phyloP scores from a whole-genome alignment of 2,329 filamentous ascomycete species.

The Ophiocordyceps polyrhachis-furcata region DNA sequence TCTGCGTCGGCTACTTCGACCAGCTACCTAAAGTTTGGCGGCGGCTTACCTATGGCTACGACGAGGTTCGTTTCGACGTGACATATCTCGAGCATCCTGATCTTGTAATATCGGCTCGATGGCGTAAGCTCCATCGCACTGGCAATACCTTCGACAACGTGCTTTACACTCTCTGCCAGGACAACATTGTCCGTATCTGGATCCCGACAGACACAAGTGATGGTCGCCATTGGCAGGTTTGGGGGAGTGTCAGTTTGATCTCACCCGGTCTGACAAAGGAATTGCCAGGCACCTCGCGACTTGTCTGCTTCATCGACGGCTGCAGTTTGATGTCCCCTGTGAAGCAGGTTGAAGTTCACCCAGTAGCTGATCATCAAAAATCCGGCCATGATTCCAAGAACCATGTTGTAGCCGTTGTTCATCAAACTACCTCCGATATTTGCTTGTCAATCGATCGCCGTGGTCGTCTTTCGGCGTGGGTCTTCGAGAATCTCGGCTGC shows the following conservation, averaged over 20 bases:
- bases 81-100: slow-evolving; percentile 75
- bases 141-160: slow-evolving; percentile 73
- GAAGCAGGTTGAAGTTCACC: slow-evolving; percentile 49
- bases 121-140: slow-evolving; percentile 60
- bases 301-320: slow-evolving; percentile 65
- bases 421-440: slow-evolving; percentile 70
- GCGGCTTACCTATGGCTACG: slow-evolving; percentile 62
- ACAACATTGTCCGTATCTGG: slow-evolving; percentile 71
- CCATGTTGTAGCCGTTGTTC: slow-evolving; percentile 71
- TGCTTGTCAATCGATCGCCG: slow-evolving; percentile 70
- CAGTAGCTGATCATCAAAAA: slow-evolving; percentile 33
- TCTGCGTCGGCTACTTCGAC: slow-evolving; percentile 61
- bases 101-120: slow-evolving; percentile 65
- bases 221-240: slow-evolving; percentile 56
- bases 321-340: slow-evolving; percentile 62
- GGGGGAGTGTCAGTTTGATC: slow-evolving; percentile 61
- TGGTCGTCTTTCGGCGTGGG: slow-evolving; percentile 83
- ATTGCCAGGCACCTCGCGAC: slow-evolving; percentile 3
- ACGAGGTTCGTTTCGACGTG: slow-evolving; percentile 76
- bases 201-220: slow-evolving; percentile 54
- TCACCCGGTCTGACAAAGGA: slow-evolving; percentile 25
- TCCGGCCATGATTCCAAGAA: slow-evolving; percentile 57
- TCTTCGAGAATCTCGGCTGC: slow-evolving; percentile 67
- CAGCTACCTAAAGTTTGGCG: slow-evolving; percentile 85
- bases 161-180: slow-evolving; percentile 73